Evolutionary conservation across 495 filamentous ascomycete species (phyloP).

Genomic region (Neurospora intermedia): DNA sequence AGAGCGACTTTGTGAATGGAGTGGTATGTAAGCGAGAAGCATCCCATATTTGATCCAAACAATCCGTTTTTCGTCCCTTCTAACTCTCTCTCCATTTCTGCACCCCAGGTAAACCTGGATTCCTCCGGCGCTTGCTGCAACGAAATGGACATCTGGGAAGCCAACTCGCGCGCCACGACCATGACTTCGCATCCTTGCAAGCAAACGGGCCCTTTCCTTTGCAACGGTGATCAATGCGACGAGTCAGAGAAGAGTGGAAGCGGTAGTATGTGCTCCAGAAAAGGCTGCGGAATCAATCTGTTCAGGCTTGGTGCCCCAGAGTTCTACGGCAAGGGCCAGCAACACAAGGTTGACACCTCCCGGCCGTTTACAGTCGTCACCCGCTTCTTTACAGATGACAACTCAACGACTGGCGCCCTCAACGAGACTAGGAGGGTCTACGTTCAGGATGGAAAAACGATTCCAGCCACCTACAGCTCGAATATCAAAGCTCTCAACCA

Average conservation of each 20-base stretch:
- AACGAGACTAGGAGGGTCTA: conserved; percentile 51
- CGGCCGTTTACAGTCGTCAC: conserved; percentile 55
- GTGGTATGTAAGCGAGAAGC: conserved; percentile 26
- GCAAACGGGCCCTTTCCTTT: conserved; percentile 34
- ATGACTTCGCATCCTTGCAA: conserved; percentile 50
- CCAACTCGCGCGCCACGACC: conserved; percentile 45
- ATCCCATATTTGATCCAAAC: background rate
- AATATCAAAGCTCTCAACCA: conserved; percentile 19
- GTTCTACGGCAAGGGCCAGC: conserved; percentile 44
- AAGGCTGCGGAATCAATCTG: conserved; percentile 55
- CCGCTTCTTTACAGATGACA: conserved; percentile 48
- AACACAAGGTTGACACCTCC: conserved; percentile 45
- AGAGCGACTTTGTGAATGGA: conserved; percentile 46
- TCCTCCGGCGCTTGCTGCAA: conserved; percentile 44
- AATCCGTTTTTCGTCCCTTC: background rate
- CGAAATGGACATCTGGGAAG: conserved; percentile 57
- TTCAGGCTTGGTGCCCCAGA: conserved; percentile 38
- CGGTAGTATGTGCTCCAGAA: conserved; percentile 53
- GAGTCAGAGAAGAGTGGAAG: conserved; percentile 14
- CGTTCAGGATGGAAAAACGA: conserved; percentile 48
- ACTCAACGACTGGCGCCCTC: conserved; percentile 37
- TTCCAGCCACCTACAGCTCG: conserved; percentile 27
- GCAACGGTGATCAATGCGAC: conserved; percentile 35
- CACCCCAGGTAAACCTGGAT: conserved; percentile 35
- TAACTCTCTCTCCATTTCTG: background rate